Evolutionary conservation across 345 rosid species (phyloP).

Genomic region (Carallia brachiata): DNA sequence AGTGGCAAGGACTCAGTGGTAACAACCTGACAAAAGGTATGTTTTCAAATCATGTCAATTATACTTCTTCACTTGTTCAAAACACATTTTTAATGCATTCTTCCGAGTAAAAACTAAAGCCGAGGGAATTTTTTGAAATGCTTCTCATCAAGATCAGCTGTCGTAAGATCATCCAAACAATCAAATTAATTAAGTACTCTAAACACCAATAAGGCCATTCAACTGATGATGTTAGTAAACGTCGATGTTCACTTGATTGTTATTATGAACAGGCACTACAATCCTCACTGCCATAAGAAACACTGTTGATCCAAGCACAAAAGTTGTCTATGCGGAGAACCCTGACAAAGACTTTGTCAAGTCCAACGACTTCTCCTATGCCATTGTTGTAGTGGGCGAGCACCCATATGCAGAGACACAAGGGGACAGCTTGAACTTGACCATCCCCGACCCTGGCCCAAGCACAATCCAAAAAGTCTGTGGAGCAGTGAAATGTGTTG

Average conservation of each 20-base stretch:
- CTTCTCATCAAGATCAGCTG: too few relatives aligned
- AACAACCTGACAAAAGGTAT: constrained; percentile 71
- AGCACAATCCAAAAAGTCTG: constrained; percentile 49
- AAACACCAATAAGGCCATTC: too few relatives aligned
- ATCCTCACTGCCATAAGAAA: constrained; percentile 53
- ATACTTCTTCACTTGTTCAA: too few relatives aligned
- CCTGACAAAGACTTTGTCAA: constrained; percentile 51
- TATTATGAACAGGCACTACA: constrained; percentile 58
- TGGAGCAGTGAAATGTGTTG: constrained; percentile 48
- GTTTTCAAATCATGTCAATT: constrained; percentile 1
- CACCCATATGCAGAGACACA: constrained; percentile 61
- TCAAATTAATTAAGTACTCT: too few relatives aligned
- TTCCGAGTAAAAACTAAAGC: too few relatives aligned
- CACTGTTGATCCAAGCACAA: constrained; percentile 49
- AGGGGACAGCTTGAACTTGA: constrained; percentile 59
- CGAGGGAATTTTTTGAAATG: too few relatives aligned
- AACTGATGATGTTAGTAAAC: too few relatives aligned
- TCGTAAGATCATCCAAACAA: too few relatives aligned
- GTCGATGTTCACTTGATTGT: too few relatives aligned
- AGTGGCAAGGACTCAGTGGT: constrained; percentile 84
- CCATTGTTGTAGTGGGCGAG: constrained; percentile 69
- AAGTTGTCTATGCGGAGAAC: constrained; percentile 47
- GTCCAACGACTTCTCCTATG: constrained; percentile 38
- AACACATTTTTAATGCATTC: too few relatives aligned
- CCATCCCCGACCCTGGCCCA: constrained; percentile 48